A percentile compares a stretch with the other conserved stretches of the same genome.
Conservation (phyloP, 2,329 filamentous ascomycete genomes). For the Curvularia hawaiiensis region DNA sequence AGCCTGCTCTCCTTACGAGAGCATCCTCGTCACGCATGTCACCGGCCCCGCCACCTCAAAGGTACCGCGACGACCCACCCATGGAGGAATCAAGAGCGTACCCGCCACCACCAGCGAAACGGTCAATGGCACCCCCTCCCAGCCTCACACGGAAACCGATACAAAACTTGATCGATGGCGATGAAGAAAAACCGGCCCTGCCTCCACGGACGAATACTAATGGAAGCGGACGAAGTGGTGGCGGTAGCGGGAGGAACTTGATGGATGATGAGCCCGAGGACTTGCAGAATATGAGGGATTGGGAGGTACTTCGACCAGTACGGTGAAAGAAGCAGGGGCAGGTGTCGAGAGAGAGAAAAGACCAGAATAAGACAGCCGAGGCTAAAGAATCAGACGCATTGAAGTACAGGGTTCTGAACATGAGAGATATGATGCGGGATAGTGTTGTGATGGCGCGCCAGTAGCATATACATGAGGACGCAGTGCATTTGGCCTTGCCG, state of each 20-base stretch:
- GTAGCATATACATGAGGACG: not conserved
- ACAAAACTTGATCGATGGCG: slow-evolving; percentile 27
- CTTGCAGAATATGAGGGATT: slow-evolving; percentile 42
- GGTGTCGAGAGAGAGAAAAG: not conserved
- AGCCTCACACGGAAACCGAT: slow-evolving; percentile 22
- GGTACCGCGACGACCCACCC: slow-evolving; percentile 33
- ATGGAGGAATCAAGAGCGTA: slow-evolving; percentile 16
- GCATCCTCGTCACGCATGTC: slow-evolving; percentile 10
- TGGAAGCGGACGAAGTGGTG: slow-evolving; percentile 18
- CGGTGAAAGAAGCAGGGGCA: slow-evolving; percentile 1
- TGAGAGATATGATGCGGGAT: not conserved
- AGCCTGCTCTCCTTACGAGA: slow-evolving; percentile 35
- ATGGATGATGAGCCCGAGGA: slow-evolving; percentile 46
- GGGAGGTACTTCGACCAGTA: slow-evolving; percentile 47
- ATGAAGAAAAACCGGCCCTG: slow-evolving; percentile 32
- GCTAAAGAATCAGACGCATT: not conserved
- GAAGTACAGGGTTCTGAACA: not conserved
- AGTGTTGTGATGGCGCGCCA: not conserved
- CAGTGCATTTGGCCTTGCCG: not conserved
- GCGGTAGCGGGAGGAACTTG: slow-evolving; percentile 31
- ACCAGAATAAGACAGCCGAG: not conserved
- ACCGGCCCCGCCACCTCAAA: slow-evolving; percentile 18
- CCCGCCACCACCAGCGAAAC: slow-evolving; percentile 24
- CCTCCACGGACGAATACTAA: slow-evolving; percentile 42
- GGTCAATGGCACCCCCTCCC: slow-evolving; percentile 35